Evolutionary conservation across 2,329 filamentous ascomycete genomes (phyloP).

Genomic region (Ilyonectria sp.): DNA sequence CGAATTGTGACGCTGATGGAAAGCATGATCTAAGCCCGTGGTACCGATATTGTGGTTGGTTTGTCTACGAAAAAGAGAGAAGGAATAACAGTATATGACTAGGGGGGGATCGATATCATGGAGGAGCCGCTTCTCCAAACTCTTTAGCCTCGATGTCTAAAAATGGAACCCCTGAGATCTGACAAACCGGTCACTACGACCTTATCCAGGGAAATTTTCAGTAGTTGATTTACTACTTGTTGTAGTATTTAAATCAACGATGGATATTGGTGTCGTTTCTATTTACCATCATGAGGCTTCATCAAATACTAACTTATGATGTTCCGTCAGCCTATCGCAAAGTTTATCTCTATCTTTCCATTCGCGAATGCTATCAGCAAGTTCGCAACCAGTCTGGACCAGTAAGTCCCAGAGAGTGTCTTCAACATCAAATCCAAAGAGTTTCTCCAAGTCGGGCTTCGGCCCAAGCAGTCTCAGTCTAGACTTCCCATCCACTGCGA

Average conservation of each 20-base stretch:
- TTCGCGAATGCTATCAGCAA: conserved; percentile 25
- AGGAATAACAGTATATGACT: too few relatives aligned
- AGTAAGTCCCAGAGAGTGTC: conserved; percentile 31
- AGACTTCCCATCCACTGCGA: conserved; percentile 21
- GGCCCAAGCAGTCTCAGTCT: conserved; percentile 27
- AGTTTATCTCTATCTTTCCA: conserved; percentile 23
- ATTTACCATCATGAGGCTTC: neutral
- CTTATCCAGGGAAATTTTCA: too few relatives aligned
- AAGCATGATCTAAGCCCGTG: too few relatives aligned
- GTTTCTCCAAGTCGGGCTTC: conserved; percentile 9
- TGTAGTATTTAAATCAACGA: neutral
- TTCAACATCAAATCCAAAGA: conserved; percentile 29
- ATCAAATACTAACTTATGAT: conserved; percentile 30
- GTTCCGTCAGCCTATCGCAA: conserved; percentile 29
- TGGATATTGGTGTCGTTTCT: neutral
- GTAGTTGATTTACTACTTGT: neutral
- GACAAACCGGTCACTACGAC: too few relatives aligned
- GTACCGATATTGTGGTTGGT: too few relatives aligned
- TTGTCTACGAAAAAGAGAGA: too few relatives aligned
- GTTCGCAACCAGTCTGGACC: conserved; percentile 31
- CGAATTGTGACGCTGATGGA: too few relatives aligned
- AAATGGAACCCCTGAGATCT: too few relatives aligned
- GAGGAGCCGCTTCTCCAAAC: too few relatives aligned
- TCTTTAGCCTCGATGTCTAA: too few relatives aligned
- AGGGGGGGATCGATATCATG: too few relatives aligned